Conservation (phyloP, 2,329 filamentous ascomycete species). For the Corniculantispora saksenae region DNA sequence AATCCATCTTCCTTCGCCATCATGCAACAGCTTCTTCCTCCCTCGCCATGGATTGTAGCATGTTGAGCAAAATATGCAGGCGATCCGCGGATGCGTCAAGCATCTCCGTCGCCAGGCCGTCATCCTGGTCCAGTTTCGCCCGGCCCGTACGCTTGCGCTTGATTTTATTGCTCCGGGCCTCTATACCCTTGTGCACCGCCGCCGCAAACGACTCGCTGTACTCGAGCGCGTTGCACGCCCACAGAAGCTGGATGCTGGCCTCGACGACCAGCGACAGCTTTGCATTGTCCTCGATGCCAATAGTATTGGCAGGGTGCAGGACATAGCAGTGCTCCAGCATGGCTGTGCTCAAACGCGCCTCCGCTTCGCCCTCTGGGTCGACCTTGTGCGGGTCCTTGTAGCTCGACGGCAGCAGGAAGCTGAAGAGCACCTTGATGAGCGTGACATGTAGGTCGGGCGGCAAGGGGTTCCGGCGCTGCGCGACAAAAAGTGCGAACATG, state of each 20-base stretch:
- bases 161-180: constrained; percentile 49
- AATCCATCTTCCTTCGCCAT: too few species aligned
- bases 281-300: constrained; percentile 66
- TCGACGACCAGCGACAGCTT: constrained; percentile 72
- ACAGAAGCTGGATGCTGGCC: constrained; percentile 58
- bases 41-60: constrained; percentile 30
- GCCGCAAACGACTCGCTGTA: constrained; percentile 39
- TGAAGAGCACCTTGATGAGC: constrained; percentile 46
- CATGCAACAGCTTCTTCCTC: constrained; percentile 19
- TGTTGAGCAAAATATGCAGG: constrained; percentile 41
- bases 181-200: constrained; percentile 49
- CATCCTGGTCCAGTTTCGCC: constrained; percentile 35
- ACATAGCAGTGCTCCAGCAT: constrained; percentile 63
- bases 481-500: constrained; percentile 57
- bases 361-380: constrained; percentile 37
- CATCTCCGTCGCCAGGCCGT: constrained; percentile 44
- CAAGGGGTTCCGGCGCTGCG: constrained; percentile 37
- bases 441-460: constrained; percentile 42
- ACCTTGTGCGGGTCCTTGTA: constrained; percentile 43
- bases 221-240: constrained; percentile 34
- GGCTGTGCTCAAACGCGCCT: constrained; percentile 41
- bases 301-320: constrained; percentile 63
- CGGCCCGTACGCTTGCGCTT: constrained; percentile 42
- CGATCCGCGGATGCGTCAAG: constrained; percentile 47
- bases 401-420: constrained; percentile 45